These are phyloP conservation scores for Stagonosporopsis rhizophila DNA, from an alignment of 2,329 filamentous ascomycete species.

Conservation along the genomic window DNA sequence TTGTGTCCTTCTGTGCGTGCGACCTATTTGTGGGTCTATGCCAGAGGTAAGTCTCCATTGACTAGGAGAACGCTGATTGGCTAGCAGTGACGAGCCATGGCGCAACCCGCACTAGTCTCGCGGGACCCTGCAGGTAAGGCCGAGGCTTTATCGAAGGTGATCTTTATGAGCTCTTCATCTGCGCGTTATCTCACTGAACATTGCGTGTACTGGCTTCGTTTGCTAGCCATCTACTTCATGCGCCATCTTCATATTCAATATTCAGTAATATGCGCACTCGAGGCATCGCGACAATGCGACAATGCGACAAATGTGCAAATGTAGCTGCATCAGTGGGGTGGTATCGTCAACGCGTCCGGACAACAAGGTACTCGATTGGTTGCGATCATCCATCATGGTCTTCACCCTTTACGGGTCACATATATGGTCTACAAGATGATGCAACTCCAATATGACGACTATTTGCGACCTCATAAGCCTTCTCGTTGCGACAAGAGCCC, in stretches of 20 bases:
- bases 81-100: too few relatives aligned
- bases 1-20: too few relatives aligned
- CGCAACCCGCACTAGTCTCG: conserved; percentile 7
- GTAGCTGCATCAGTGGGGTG: neutral
- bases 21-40: neutral
- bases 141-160: neutral
- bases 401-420: conserved; percentile 24
- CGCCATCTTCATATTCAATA: neutral
- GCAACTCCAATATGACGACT: neutral
- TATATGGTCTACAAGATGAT: conserved; percentile 14
- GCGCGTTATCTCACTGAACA: neutral
- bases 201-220: neutral
- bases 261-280: neutral
- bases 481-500: neutral
- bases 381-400: conserved; percentile 36
- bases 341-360: conserved; percentile 17
- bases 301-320: neutral
- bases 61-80: neutral
- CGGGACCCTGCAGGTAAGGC: conserved; percentile 2
- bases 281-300: neutral
- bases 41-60: neutral
- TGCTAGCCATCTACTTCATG: neutral
- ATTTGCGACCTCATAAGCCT: neutral
- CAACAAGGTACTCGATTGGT: conserved; percentile 36
- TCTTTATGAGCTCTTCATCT: neutral